Conservation (phyloP, 2,329 filamentous ascomycete species). For the Triangularia setosa region DNA sequence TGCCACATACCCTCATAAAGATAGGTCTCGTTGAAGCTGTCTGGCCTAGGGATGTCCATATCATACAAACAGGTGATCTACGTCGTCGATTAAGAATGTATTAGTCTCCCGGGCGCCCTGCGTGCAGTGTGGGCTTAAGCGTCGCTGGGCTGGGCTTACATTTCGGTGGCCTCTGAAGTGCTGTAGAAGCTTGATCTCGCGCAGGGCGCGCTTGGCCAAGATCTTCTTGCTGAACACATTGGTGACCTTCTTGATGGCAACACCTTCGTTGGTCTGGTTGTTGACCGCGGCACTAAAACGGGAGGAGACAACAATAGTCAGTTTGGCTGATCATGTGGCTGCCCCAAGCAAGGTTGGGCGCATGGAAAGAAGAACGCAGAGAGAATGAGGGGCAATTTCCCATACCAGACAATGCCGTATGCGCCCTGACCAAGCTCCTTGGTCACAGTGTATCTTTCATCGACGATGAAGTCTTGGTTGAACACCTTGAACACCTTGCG, state of each 20-base stretch:
- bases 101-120: not conserved
- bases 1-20: constrained; percentile 82
- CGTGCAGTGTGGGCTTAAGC: not conserved
- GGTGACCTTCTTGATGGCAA: constrained; percentile 99
- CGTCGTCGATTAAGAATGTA: not conserved
- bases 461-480: constrained; percentile 98
- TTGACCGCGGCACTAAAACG: constrained; percentile 81
- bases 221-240: constrained; percentile 99
- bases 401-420: constrained; percentile 97
- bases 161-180: constrained; percentile 92
- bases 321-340: constrained; percentile 5
- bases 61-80: constrained; percentile 98
- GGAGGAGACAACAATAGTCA: constrained; percentile 15
- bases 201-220: constrained; percentile 91
- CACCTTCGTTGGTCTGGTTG: constrained; percentile 82
- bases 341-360: not conserved
- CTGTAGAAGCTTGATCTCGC: constrained; percentile 97
- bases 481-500: constrained; percentile 99
- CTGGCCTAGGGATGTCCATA: constrained; percentile 96
- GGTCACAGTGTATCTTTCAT: constrained; percentile 96
- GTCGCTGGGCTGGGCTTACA: constrained; percentile 44
- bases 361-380: too few species aligned
- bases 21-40: constrained; percentile 99
- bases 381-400: constrained; percentile 16
- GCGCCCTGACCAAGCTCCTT: constrained; percentile 98